These are phyloP conservation scores for Pinguiococcus pyrenoidosus DNA, from an alignment of 108 stramenopile genomes.

Conservation along the genomic window DNA sequence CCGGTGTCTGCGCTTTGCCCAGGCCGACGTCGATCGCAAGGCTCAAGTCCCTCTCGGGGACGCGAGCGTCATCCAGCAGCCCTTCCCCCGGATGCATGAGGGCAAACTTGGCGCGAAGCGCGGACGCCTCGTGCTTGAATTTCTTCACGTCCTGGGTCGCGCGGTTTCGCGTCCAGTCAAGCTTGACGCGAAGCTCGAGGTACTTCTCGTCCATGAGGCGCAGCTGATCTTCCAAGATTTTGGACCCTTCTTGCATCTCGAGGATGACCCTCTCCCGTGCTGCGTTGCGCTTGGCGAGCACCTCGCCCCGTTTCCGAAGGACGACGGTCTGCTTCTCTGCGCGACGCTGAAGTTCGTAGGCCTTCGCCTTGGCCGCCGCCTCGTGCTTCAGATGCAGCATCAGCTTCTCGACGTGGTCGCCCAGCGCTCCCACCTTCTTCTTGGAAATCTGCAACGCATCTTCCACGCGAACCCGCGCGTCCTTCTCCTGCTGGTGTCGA, in stretches of 20 bases:
- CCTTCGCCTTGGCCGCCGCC: conserved; percentile 43
- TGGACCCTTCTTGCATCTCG: conserved; percentile 50
- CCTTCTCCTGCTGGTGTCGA: conserved; percentile 21
- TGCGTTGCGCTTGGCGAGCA: conserved; percentile 32
- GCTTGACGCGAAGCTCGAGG: conserved; percentile 49
- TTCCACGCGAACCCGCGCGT: conserved; percentile 6
- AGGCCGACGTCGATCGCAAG: too few relatives aligned
- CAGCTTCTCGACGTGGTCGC: conserved; percentile 59
- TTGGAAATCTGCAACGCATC: conserved; percentile 1
- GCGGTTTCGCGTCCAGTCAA: conserved; percentile 56
- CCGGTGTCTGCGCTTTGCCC: too few relatives aligned
- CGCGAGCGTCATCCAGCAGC: too few relatives aligned
- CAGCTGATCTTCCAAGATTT: conserved; percentile 56
- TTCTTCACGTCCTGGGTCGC: conserved; percentile 1
- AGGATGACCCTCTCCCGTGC: conserved; percentile 38
- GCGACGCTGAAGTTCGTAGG: conserved; percentile 30
- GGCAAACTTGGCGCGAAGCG: conserved; percentile 2
- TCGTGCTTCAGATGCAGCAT: conserved; percentile 60
- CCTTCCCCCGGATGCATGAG: too few relatives aligned
- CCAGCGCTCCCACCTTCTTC: conserved; percentile 42
- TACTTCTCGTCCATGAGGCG: conserved; percentile 61
- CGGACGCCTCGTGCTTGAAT: conserved; percentile 1
- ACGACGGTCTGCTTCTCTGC: conserved; percentile 24
- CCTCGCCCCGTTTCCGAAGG: neutral
- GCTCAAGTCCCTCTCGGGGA: too few relatives aligned